Evolutionary conservation across 495 filamentous ascomycete genomes (phyloP).

Genomic region (Aspergillus saccharolyticus): DNA sequence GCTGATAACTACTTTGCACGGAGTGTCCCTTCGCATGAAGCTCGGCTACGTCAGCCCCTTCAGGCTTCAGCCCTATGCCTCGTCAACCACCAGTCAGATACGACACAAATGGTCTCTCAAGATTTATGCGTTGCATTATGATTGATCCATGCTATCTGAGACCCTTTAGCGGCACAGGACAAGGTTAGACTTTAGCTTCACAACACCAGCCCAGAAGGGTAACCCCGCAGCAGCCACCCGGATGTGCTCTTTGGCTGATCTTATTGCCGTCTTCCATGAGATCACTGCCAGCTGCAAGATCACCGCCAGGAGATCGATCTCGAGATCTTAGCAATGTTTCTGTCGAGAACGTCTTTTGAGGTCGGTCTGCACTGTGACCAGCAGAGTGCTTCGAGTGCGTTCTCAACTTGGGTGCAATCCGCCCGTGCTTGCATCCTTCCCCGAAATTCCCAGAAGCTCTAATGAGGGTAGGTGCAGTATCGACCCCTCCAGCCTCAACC

Average conservation of each 20-base stretch:
- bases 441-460: background rate
- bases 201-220: conserved; percentile 2
- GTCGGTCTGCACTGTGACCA: background rate
- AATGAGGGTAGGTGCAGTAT: background rate
- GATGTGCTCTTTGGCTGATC: conserved; percentile 2
- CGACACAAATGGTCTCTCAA: background rate
- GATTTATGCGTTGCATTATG: background rate
- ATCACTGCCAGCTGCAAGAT: background rate
- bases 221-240: conserved; percentile 5
- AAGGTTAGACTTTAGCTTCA: conserved; percentile 4
- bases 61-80: background rate
- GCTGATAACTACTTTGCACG: background rate
- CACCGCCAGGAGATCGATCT: background rate
- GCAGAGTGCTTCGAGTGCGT: background rate
- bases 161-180: background rate
- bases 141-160: background rate
- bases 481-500: background rate
- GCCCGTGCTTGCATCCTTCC: too few species aligned
- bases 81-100: background rate
- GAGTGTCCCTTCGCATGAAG: background rate
- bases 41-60: background rate
- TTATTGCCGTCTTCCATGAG: background rate
- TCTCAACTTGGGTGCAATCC: background rate
- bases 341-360: background rate
- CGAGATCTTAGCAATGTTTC: background rate